Base-by-base conservation (phyloP, 2,329 filamentous ascomycete genomes). In the Penicillium sp. region DNA sequence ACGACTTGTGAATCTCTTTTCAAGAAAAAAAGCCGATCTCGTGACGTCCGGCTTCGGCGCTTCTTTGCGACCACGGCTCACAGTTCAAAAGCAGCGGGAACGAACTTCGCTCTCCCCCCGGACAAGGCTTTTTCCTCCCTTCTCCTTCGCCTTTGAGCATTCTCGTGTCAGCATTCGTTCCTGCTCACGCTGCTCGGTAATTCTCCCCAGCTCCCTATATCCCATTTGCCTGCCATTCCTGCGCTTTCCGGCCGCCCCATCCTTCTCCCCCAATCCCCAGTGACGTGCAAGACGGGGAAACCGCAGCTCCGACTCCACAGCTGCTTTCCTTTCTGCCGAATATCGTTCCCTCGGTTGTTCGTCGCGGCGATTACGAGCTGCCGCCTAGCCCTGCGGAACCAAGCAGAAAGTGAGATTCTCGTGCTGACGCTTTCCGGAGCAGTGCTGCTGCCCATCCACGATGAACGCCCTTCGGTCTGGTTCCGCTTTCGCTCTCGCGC, bases 401-500 rank as follows among this genome's bases (percentile, higher is more conserved):
- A 56, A 51, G 55, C 50, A 52, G 50, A 50, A 40, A 29, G 25
- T 11, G 26, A 25, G 36, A 47, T 47, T 30, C 15, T 38, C 21
- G 31, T 17, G 45, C 51, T 55, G 51, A 55, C 51, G 11, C 35
- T 31, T 39, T 50, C 33, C 40, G 25, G 35, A 35, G 26, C 27
- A 26, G 29, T 21, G 7, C 14, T 29, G 18, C 21, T 27, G 37
- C 33, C 42, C 29, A n/a, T n/a, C 32, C 43, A 57, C 49, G 41
- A 65, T 65, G 62, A 57, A 59, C 53, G 53, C 63, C 34, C 55
- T 63, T 59, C 64, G 63, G 58, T 58, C 59, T 51, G 58, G 51
- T 63, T 67, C 64, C 64, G 64, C 61, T 53, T 59, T 60, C 53
- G 60, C 61, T 53, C 59, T 60, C 53, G 60, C 62, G 58, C 60